These are phyloP conservation scores for Cymbidium sinense DNA, from an alignment of 106 monocot species.

Conservation along the genomic window DNA sequence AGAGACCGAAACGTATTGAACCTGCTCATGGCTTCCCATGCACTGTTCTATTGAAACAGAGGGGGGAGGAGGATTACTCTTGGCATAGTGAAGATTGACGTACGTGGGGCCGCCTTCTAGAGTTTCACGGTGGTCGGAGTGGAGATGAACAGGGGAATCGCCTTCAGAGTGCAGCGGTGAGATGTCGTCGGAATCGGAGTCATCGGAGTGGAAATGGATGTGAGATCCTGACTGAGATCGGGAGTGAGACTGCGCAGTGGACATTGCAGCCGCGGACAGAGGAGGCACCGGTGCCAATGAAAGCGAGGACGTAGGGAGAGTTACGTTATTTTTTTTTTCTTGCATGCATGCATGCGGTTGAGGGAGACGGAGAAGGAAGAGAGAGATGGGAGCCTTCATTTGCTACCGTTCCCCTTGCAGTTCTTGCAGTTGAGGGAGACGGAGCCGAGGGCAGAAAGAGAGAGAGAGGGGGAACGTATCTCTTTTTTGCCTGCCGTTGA, in stretches of 20 bases:
- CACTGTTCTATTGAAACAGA: conserved; percentile 47
- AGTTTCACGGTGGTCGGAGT: background rate
- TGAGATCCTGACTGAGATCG: conserved; percentile 59
- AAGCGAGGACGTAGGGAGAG: conserved; percentile 18
- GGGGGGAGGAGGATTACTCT: conserved; percentile 35
- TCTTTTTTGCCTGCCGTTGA: too few relatives aligned
- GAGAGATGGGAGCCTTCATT: too few relatives aligned
- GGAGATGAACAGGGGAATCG: conserved; percentile 12
- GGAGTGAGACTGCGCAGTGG: conserved; percentile 20
- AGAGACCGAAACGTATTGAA: conserved; percentile 7
- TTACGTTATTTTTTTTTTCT: too few relatives aligned
- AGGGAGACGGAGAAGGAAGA: too few relatives aligned
- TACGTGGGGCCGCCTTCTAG: background rate
- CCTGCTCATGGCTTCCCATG: conserved; percentile 4
- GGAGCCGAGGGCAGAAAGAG: too few relatives aligned
- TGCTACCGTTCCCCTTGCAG: too few relatives aligned
- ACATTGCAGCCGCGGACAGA: background rate
- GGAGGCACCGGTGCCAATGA: conserved; percentile 4
- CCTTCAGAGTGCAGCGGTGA: conserved; percentile 42
- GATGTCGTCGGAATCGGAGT: conserved; percentile 30
- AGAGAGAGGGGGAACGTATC: too few relatives aligned
- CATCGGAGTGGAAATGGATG: conserved; percentile 53
- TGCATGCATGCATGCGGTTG: too few relatives aligned
- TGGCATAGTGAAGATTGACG: conserved; percentile 34
- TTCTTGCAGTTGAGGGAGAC: too few relatives aligned